Evolutionary conservation across 1,284 basidiomycete genomes (phyloP).

Genomic region (Apiotrichum porosum): DNA sequence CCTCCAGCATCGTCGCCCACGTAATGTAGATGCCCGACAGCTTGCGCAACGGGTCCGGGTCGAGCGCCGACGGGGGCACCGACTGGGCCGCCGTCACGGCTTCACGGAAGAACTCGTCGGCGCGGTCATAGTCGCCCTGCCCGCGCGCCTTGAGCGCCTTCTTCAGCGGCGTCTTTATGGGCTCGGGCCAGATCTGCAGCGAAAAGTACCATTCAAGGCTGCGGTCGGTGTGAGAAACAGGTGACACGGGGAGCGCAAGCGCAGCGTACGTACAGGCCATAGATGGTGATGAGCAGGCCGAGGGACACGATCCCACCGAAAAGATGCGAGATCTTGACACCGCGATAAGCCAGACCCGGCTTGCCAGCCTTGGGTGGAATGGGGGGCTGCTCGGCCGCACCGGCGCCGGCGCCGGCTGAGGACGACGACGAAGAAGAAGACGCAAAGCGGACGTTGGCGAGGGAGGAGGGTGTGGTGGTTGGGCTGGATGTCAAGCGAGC

Average conservation of each 20-base stretch:
- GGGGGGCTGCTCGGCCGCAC: no score
- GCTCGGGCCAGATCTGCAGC: conserved; percentile 44
- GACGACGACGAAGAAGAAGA: no score
- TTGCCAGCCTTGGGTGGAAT: no score
- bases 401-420: no score
- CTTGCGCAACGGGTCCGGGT: conserved; percentile 42
- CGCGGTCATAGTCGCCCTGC: conserved; percentile 35
- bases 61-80: conserved; percentile 28
- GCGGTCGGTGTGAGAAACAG: not conserved
- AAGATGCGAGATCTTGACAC: conserved; percentile 28
- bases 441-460: no score
- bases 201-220: conserved; percentile 48
- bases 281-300: conserved; percentile 45
- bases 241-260: no score
- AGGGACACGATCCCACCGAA: conserved; percentile 41
- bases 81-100: conserved; percentile 31
- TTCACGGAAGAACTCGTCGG: conserved; percentile 40
- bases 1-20: conserved; percentile 38
- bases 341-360: no score
- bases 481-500: no score
- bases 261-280: conserved; percentile 42
- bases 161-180: conserved; percentile 39
- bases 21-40: conserved; percentile 46
- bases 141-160: conserved; percentile 42
- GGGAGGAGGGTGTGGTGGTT: no score